Percentiles rank a stretch among this genome's conserved stretches.
Evolutionary conservation across 768 basidiomycete species (phyloP).

Genomic region (Tremella fuciformis): DNA sequence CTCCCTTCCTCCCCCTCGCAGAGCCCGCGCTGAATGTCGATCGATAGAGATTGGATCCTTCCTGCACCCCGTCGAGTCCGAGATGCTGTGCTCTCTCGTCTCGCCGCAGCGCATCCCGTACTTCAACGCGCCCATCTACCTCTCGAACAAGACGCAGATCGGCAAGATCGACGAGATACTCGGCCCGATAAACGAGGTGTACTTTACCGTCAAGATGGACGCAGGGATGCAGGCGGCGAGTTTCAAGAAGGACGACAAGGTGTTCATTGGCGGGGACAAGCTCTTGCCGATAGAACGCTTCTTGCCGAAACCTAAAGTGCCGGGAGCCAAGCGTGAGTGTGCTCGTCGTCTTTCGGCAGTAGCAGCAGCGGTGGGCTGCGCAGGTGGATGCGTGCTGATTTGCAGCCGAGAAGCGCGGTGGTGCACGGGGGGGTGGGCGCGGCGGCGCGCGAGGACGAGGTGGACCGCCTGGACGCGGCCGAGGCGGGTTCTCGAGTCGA

Average conservation of each 20-base stretch:
- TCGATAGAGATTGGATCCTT: slow-evolving; percentile 84
- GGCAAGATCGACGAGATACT: slow-evolving; percentile 99
- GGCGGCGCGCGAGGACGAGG: slow-evolving; percentile 15
- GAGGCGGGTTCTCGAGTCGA: slow-evolving; percentile 43
- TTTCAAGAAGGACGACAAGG: slow-evolving; percentile 97
- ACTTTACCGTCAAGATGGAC: slow-evolving; percentile 95
- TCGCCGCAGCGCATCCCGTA: slow-evolving; percentile 90
- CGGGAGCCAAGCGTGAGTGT: slow-evolving; percentile 59
- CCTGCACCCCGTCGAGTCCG: slow-evolving; percentile 91
- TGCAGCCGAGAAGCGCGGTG: slow-evolving; percentile 32
- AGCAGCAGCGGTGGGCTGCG: background rate
- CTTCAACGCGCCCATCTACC: slow-evolving; percentile 97
- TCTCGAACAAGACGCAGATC: slow-evolving; percentile 91
- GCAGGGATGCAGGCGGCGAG: slow-evolving; percentile 91
- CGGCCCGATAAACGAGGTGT: slow-evolving; percentile 98
- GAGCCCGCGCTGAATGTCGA: background rate
- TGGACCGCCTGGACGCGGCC: slow-evolving; percentile 1
- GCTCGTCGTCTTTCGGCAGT: slow-evolving; percentile 17
- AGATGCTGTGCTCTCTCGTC: slow-evolving; percentile 89
- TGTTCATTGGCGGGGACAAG: slow-evolving; percentile 97
- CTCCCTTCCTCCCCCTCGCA: background rate
- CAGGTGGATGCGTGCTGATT: background rate
- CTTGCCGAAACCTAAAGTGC: slow-evolving; percentile 87
- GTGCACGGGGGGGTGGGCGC: slow-evolving; percentile 38
- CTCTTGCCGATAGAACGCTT: slow-evolving; percentile 93